phyloP scores from a whole-genome alignment of 2,329 filamentous ascomycete species.

The Alternaria brassicae region DNA sequence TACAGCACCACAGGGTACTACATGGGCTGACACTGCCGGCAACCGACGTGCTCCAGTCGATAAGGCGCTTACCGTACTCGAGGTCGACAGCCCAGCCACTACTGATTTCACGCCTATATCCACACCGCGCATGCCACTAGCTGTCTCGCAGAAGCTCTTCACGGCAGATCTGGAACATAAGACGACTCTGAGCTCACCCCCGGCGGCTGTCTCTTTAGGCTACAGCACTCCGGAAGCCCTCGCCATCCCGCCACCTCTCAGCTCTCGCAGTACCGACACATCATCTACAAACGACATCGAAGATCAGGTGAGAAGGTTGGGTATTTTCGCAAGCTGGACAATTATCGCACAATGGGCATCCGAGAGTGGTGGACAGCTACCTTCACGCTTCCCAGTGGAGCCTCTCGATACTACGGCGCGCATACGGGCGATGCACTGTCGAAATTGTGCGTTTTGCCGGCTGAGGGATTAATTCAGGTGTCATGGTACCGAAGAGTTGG shows the following conservation, averaged over 20 bases:
- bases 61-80: not conserved
- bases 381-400: not conserved
- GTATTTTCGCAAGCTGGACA: not conserved
- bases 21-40: conserved; percentile 16
- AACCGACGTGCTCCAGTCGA: not conserved
- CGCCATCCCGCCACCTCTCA: not conserved
- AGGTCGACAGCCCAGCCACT: not conserved
- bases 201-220: not conserved
- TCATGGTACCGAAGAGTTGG: not conserved
- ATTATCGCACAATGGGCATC: not conserved
- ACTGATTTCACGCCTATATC: not conserved
- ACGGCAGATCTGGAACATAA: not conserved
- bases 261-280: not conserved
- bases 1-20: not conserved
- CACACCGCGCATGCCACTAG: not conserved
- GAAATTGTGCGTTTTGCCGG: conserved; percentile 21
- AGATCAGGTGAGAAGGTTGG: not conserved
- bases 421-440: conserved; percentile 16
- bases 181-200: not conserved
- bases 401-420: conserved; percentile 9
- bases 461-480: not conserved
- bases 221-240: not conserved
- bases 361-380: not conserved
- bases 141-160: not conserved
- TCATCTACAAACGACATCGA: not conserved